Conservation (phyloP, 495 filamentous ascomycete species). For the Oleoguttula mirabilis region DNA sequence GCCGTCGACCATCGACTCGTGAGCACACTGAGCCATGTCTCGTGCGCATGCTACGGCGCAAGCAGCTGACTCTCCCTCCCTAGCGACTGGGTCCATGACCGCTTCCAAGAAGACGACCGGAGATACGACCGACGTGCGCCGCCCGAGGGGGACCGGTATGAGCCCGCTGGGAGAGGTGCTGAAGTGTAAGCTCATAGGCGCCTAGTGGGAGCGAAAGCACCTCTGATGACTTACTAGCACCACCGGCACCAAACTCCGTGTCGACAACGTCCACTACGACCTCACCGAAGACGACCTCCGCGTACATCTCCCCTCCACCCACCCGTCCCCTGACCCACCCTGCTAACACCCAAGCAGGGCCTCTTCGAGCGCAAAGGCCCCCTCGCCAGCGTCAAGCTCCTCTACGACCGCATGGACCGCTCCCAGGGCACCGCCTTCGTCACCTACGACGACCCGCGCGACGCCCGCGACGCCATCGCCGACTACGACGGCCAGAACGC, state of each 20-base stretch:
- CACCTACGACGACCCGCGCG: slow-evolving; percentile 55
- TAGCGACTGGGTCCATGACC: slow-evolving; percentile 88
- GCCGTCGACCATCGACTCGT: slow-evolving; percentile 42
- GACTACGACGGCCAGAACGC: slow-evolving; percentile 89
- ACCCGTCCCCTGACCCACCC: background rate
- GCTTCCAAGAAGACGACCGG: slow-evolving; percentile 62
- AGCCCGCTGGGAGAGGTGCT: background rate
- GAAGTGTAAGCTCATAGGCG: slow-evolving; percentile 10
- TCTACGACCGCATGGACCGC: slow-evolving; percentile 84
- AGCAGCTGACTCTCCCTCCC: no score
- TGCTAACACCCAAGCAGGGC: slow-evolving; percentile 40
- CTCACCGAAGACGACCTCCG: slow-evolving; percentile 76
- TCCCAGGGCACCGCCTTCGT: slow-evolving; percentile 79
- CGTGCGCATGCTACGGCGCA: no score
- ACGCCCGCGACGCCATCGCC: slow-evolving; percentile 61
- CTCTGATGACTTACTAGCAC: background rate
- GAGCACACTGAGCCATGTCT: no score
- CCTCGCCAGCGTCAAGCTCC: slow-evolving; percentile 54
- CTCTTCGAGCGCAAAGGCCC: slow-evolving; percentile 71
- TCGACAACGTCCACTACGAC: slow-evolving; percentile 92
- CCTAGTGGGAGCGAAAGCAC: slow-evolving; percentile 20
- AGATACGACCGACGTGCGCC: slow-evolving; percentile 15
- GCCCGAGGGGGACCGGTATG: slow-evolving; percentile 17
- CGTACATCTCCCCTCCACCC: slow-evolving; percentile 25
- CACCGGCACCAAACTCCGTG: slow-evolving; percentile 58